These are phyloP conservation scores for Paramecium sonneborni DNA, from an alignment of 73 alveolate species.

Conservation along the genomic window DNA sequence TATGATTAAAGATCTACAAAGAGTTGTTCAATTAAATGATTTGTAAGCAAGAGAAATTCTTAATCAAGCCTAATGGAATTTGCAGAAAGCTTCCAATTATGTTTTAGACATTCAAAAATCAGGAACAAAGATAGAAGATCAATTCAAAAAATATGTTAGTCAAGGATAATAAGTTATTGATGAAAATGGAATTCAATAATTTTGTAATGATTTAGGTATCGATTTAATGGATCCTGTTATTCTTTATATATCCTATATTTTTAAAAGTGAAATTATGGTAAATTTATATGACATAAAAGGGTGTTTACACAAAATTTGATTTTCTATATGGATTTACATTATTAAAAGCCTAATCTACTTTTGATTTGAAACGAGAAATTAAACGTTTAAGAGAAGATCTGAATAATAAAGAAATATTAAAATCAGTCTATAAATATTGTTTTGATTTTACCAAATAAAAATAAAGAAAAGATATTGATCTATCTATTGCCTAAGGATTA, in stretches of 20 bases:
- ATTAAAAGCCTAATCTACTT: neutral
- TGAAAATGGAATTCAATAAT: neutral
- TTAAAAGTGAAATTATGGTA: conserved; percentile 1
- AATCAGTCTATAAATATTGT: conserved; percentile 2
- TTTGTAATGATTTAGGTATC: conserved; percentile 17
- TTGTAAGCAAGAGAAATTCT: conserved; percentile 18
- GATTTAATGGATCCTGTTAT: conserved; percentile 31
- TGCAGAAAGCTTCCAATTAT: neutral
- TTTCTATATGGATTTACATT: neutral
- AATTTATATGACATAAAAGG: neutral
- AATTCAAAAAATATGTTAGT: neutral
- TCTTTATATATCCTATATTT: neutral
- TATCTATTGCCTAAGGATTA: neutral
- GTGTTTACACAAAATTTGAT: neutral
- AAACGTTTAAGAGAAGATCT: conserved; percentile 1
- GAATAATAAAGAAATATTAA: neutral
- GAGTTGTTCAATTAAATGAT: neutral
- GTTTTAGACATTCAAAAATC: neutral
- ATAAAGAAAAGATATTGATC: neutral
- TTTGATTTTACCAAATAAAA: conserved; percentile 3
- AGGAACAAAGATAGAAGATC: neutral
- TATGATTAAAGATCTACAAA: neutral
- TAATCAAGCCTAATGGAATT: neutral
- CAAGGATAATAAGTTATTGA: neutral
- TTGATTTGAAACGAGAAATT: neutral